Percentiles rank a stretch among this genome's conserved stretches.
Evolutionary conservation across 2,329 filamentous ascomycete species (phyloP).

Genomic region (Tricladium varicosporioides): DNA sequence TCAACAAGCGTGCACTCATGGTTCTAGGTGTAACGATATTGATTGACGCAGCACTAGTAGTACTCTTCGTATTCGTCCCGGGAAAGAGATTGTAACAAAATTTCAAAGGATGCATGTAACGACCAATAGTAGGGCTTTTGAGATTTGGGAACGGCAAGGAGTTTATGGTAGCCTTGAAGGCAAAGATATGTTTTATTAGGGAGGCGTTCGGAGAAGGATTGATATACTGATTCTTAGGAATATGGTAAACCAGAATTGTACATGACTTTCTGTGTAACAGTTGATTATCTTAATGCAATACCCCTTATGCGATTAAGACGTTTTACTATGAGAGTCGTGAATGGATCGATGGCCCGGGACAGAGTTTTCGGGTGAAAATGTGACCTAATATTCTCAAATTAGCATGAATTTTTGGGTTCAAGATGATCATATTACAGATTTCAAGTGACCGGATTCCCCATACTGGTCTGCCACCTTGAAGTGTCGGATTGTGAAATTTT

Average conservation of each 20-base stretch:
- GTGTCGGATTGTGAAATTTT: too few relatives aligned
- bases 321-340: neutral
- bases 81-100: constrained; percentile 68
- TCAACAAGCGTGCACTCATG: constrained; percentile 80
- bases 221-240: neutral
- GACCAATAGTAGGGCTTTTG: neutral
- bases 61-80: constrained; percentile 93
- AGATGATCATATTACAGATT: too few relatives aligned
- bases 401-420: too few relatives aligned
- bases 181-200: neutral
- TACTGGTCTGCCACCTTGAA: too few relatives aligned
- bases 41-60: constrained; percentile 76
- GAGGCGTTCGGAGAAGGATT: neutral
- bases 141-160: neutral
- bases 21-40: constrained; percentile 73
- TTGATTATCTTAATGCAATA: constrained; percentile 3
- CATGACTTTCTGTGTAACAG: neutral
- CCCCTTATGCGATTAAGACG: constrained; percentile 3
- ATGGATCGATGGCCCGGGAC: too few relatives aligned
- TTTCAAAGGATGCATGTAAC: neutral
- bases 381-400: too few relatives aligned
- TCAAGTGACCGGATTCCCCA: too few relatives aligned
- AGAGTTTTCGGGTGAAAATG: too few relatives aligned
- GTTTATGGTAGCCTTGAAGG: neutral
- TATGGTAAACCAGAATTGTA: neutral